Evolutionary conservation across 345 rosid species (phyloP), one percentile per base, ranked within the genome.

Genomic region (Bruguiera parviflora): DNA sequence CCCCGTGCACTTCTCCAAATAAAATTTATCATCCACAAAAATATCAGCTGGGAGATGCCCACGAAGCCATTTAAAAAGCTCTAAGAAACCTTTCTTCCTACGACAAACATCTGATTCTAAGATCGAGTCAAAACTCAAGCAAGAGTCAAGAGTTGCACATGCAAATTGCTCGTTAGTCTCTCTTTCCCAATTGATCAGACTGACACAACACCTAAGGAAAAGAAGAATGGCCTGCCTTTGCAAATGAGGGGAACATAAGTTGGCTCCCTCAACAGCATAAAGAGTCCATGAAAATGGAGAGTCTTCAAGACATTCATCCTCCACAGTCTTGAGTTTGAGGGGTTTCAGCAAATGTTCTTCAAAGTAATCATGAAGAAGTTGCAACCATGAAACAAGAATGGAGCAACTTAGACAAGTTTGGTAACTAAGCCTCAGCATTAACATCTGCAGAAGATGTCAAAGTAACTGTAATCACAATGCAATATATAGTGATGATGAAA

Each of bases 401-500:
- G 81, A 58, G 78, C 73, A 56, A 63, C 80, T 80, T 37, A 81
- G 58, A 53, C 73, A 64, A 60, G 75, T 77, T 75, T 73, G 82
- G 71, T 76, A 78, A 81, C 91, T 87, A 68, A 94, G 85, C 79
- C 91, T 87, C 69, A 81, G 79, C 95, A 91, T 84, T 66, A 94
- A 70, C 80, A 86, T 90, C 98, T 94, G 90, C 79, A 75, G 63
- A 76, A 69, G 63, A 69, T 53, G 31, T 21, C 64, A 56, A 10
- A 33, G 64, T 27, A 49, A 18, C 15, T 27, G 24, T 29, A 66
- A 69, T 61, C 8, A 15, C 35, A 59, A 67, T 56, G 53, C 21
- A 8, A 27, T 16, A 13, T 22, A 62, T 58, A 59, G 27, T 11
- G 63, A 37, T 56, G 15, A 39, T 22, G 67, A 31, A 2, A 43